Percentiles rank a stretch among this genome's conserved stretches.
phyloP scores from a whole-genome alignment of 352 stramenopile species.

The Detonula confervacea region DNA sequence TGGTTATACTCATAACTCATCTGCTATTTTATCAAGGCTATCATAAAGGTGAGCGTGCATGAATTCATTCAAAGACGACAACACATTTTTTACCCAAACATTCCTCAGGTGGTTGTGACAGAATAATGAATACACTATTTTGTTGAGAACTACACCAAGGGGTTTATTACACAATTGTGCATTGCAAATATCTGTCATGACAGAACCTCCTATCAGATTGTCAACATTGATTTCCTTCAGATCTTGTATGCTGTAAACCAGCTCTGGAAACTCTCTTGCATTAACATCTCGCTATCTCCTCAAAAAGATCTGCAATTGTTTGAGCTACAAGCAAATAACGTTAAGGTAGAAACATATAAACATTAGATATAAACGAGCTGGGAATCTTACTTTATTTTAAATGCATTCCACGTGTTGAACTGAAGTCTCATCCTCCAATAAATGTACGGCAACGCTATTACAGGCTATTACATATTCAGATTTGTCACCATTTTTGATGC shows the following conservation, averaged over 20 bases:
- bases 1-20: conserved; percentile 1
- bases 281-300: not conserved
- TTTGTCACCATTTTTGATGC: not conserved
- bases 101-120: conserved; percentile 12
- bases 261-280: not conserved
- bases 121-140: not conserved
- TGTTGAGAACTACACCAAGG: too few relatives aligned
- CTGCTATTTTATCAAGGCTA: not conserved
- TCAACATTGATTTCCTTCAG: not conserved
- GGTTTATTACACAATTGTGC: conserved; percentile 3
- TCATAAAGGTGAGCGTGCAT: not conserved
- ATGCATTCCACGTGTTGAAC: not conserved
- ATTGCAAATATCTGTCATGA: not conserved
- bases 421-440: not conserved
- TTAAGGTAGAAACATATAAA: too few relatives aligned
- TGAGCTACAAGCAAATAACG: not conserved
- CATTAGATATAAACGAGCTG: too few relatives aligned
- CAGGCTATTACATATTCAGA: not conserved
- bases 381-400: conserved; percentile 1
- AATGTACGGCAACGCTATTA: not conserved
- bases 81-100: conserved; percentile 5
- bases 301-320: not conserved
- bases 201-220: not conserved
- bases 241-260: not conserved
- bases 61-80: not conserved